These are phyloP conservation scores for Mucor saturninus DNA, from an alignment of 371 early-diverging fungal genomes.

Conservation along the genomic window DNA sequence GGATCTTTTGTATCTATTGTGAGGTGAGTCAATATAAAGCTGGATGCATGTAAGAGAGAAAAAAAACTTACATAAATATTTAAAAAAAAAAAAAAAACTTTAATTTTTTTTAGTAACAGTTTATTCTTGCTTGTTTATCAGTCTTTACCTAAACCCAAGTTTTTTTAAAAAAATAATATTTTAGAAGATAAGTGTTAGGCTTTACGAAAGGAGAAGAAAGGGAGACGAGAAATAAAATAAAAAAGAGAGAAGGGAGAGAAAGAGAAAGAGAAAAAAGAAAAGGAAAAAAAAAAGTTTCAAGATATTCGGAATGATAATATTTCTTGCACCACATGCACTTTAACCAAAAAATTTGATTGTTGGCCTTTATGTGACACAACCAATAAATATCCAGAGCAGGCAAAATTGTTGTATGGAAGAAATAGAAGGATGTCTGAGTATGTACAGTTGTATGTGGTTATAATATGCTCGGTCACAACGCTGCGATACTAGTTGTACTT, in stretches of 20 bases:
- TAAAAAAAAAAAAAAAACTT: background rate
- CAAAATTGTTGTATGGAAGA: no score
- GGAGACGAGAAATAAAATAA: slow-evolving; percentile 11
- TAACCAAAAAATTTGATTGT: slow-evolving; percentile 6
- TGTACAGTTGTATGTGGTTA: no score
- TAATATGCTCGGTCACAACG: no score
- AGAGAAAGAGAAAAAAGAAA: slow-evolving; percentile 3
- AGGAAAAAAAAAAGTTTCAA: slow-evolving; percentile 20
- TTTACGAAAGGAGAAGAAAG: slow-evolving; percentile 12
- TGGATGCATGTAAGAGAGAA: background rate
- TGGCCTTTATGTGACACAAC: background rate
- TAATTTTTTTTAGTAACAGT: slow-evolving; percentile 2
- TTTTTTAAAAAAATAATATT: background rate
- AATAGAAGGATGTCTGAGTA: no score
- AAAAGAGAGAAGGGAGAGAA: slow-evolving; percentile 4
- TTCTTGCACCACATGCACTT: slow-evolving; percentile 21
- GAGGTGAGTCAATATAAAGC: background rate
- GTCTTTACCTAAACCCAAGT: slow-evolving; percentile 1
- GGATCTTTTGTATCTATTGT: background rate
- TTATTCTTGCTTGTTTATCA: slow-evolving; percentile 2
- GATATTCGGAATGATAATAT: slow-evolving; percentile 19
- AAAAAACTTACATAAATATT: no score
- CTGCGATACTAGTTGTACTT: no score
- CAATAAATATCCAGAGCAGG: no score
- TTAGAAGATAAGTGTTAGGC: no score